A percentile compares a stretch with the other conserved stretches of the same genome.
Evolutionary conservation across 75 land plant genomes (phyloP).

Genomic region (Isoetes taiwanensis): DNA sequence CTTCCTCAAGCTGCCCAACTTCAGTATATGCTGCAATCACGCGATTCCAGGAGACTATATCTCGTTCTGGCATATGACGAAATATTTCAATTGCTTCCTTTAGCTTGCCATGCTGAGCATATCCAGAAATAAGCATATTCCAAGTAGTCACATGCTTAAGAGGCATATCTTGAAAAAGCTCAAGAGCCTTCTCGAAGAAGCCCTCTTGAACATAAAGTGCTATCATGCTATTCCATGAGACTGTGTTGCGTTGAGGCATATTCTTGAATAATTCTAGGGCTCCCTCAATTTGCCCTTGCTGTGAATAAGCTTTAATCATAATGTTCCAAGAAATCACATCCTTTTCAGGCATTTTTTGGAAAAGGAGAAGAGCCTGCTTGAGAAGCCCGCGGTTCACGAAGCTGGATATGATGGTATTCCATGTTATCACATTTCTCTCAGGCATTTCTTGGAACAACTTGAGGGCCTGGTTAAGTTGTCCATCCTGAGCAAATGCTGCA

Average conservation of each 20-base stretch:
- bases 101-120: neutral
- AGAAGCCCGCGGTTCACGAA: neutral
- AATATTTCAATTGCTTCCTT: neutral
- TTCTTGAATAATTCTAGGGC: neutral
- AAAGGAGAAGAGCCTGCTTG: neutral
- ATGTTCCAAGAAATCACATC: neutral
- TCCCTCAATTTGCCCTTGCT: neutral
- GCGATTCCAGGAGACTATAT: too few relatives aligned
- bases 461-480: too few relatives aligned
- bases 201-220: neutral
- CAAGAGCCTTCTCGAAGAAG: neutral
- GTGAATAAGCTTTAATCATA: neutral
- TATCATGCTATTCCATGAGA: conserved; percentile 1
- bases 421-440: too few relatives aligned
- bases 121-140: neutral
- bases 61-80: too few relatives aligned
- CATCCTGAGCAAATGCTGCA: too few relatives aligned
- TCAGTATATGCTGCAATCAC: too few relatives aligned
- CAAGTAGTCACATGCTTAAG: neutral
- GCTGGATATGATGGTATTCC: neutral
- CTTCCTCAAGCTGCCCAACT: too few relatives aligned
- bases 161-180: conserved; percentile 1
- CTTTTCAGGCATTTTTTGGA: neutral
- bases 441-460: too few relatives aligned
- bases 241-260: neutral